Evolutionary conservation across 345 rosid species (phyloP).

Genomic region (Excoecaria cochinchinensis): DNA sequence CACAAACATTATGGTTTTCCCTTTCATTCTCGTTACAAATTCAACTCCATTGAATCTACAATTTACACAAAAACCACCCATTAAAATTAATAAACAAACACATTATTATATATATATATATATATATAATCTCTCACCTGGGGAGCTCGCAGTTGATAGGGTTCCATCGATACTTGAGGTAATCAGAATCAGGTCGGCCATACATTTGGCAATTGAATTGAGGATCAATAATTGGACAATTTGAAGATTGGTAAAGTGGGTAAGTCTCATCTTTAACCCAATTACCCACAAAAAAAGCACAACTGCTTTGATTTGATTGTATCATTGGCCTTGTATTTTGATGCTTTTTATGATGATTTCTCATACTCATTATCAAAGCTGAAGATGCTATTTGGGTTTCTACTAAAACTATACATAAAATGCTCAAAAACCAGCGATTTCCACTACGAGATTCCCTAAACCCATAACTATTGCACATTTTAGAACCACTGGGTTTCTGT

Average conservation of each 20-base stretch:
- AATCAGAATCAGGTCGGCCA: constrained; percentile 87
- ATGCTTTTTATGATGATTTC: constrained; percentile 52
- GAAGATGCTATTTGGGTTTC: constrained; percentile 45
- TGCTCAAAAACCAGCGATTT: constrained; percentile 27
- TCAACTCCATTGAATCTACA: constrained; percentile 70
- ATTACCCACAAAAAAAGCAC: constrained; percentile 56
- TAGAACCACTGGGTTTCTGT: neutral
- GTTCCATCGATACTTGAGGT: constrained; percentile 85
- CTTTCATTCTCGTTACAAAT: constrained; percentile 63
- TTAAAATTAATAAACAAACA: neutral
- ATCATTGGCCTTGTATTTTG: constrained; percentile 51
- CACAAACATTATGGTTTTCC: constrained; percentile 80
- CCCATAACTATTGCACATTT: neutral
- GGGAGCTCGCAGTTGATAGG: constrained; percentile 85
- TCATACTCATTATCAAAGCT: constrained; percentile 58
- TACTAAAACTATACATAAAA: constrained; percentile 27
- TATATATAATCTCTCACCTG: constrained; percentile 51
- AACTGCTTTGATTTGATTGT: constrained; percentile 53
- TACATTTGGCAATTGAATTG: constrained; percentile 75
- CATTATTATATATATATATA: no score
- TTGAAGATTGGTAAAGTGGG: constrained; percentile 58
- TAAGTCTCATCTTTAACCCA: constrained; percentile 78
- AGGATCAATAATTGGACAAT: constrained; percentile 64
- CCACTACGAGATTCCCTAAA: neutral
- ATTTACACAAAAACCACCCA: neutral